Conservation (phyloP, 495 filamentous ascomycete species). For the Talaromyces adpressus region DNA sequence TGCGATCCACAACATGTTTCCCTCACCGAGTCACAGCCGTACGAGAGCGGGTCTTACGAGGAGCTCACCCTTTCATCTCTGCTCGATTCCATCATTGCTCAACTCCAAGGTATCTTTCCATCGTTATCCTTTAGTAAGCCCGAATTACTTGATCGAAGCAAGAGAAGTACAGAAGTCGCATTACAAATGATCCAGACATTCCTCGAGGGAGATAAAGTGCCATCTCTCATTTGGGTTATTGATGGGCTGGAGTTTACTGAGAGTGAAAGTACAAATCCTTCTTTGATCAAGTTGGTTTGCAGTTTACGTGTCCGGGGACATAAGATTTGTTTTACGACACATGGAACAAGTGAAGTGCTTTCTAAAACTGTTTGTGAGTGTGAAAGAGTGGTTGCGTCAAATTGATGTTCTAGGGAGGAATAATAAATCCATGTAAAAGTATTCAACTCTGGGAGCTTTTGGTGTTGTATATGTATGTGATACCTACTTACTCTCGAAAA, state of each 20-base stretch:
- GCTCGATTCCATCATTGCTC: background rate
- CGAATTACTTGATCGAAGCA: background rate
- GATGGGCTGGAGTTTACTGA: background rate
- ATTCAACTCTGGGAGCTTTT: background rate
- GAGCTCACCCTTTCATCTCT: background rate
- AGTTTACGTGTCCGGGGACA: background rate
- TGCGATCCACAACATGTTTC: background rate
- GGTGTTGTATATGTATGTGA: background rate
- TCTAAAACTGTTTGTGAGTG: background rate
- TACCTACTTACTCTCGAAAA: background rate
- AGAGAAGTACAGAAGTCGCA: background rate
- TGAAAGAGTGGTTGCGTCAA: background rate
- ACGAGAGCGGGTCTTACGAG: background rate
- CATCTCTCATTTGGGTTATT: background rate
- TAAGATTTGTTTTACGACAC: background rate
- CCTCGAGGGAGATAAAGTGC: background rate
- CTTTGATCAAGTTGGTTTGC: background rate
- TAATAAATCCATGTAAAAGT: background rate
- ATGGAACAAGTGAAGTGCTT: background rate
- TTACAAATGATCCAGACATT: background rate
- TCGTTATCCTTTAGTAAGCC: background rate
- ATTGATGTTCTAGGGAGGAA: background rate
- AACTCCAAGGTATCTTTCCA: background rate
- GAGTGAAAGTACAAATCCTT: background rate
- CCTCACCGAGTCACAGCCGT: background rate